Evolutionary conservation across 73 alveolate species (phyloP).

Genomic region (Paramecium bursaria): DNA sequence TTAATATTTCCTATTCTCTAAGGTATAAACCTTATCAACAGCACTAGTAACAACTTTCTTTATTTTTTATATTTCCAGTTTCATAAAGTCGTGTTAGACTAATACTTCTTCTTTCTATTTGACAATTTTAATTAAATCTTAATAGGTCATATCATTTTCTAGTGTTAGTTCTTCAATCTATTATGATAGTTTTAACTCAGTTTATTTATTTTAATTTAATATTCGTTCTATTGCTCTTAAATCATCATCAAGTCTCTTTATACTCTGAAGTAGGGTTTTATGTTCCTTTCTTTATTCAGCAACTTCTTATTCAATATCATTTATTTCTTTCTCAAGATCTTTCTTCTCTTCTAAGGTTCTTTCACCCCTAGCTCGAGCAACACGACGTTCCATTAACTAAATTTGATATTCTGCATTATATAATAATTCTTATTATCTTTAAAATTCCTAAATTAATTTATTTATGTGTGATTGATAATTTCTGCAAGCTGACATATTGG

Average conservation of each 20-base stretch:
- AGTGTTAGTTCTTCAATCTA: slow-evolving; percentile 94
- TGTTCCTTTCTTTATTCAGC: slow-evolving; percentile 78
- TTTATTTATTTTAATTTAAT: slow-evolving; percentile 80
- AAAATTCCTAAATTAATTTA: slow-evolving; percentile 89
- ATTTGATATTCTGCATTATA: slow-evolving; percentile 96
- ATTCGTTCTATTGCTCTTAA: slow-evolving; percentile 85
- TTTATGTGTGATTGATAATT: slow-evolving; percentile 90
- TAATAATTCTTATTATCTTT: slow-evolving; percentile 92
- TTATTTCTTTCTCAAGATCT: slow-evolving; percentile 87
- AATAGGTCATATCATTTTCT: slow-evolving; percentile 95
- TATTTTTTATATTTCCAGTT: slow-evolving; percentile 94
- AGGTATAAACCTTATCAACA: slow-evolving; percentile 93
- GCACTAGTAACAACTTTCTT: slow-evolving; percentile 89
- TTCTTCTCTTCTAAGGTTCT: slow-evolving; percentile 95
- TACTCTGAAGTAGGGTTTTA: slow-evolving; percentile 71
- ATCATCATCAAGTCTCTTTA: slow-evolving; percentile 89
- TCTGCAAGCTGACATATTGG: slow-evolving; percentile 92
- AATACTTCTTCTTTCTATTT: slow-evolving; percentile 94
- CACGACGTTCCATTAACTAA: slow-evolving; percentile 97
- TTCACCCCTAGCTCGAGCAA: slow-evolving; percentile 93
- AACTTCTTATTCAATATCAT: slow-evolving; percentile 80
- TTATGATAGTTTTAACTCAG: slow-evolving; percentile 81
- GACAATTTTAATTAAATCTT: slow-evolving; percentile 91
- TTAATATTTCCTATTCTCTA: slow-evolving; percentile 93
- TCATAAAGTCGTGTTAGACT: slow-evolving; percentile 97